Conservation (phyloP, 352 stramenopile species). For the Pythium guiyangense region DNA sequence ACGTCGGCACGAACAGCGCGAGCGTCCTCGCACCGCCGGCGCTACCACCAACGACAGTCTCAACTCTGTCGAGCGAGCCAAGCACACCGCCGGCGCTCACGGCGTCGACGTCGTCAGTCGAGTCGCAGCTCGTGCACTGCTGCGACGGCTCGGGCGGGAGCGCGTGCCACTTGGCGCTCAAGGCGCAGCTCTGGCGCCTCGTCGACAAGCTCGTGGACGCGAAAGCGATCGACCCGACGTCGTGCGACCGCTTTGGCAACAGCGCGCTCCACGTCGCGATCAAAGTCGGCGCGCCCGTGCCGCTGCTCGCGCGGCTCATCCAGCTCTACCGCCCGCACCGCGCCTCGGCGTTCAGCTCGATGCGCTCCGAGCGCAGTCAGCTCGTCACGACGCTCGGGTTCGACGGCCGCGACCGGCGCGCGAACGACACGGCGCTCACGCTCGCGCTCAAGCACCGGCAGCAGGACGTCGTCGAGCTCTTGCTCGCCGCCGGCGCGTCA, state of each 20-base stretch:
- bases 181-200: constrained; percentile 56
- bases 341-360: constrained; percentile 15
- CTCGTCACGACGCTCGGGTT: constrained; percentile 21
- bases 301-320: constrained; percentile 36
- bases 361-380: constrained; percentile 12
- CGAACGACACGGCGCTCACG: constrained; percentile 54
- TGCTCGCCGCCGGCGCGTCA: constrained; percentile 37
- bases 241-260: constrained; percentile 42
- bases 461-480: constrained; percentile 43
- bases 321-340: constrained; percentile 32
- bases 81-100: neutral
- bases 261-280: constrained; percentile 62
- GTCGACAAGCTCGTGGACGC: constrained; percentile 42
- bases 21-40: neutral
- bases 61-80: neutral
- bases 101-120: constrained; percentile 7
- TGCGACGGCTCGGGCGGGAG: constrained; percentile 45
- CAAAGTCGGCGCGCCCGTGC: constrained; percentile 45
- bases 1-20: constrained; percentile 22
- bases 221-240: constrained; percentile 36
- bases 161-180: constrained; percentile 56
- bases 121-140: constrained; percentile 33
- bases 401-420: constrained; percentile 27
- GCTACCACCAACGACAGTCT: constrained; percentile 2
- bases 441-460: constrained; percentile 47